Evolutionary conservation across 257 asterid genomes (phyloP).

Genomic region (Jaltomata sinuosa): DNA sequence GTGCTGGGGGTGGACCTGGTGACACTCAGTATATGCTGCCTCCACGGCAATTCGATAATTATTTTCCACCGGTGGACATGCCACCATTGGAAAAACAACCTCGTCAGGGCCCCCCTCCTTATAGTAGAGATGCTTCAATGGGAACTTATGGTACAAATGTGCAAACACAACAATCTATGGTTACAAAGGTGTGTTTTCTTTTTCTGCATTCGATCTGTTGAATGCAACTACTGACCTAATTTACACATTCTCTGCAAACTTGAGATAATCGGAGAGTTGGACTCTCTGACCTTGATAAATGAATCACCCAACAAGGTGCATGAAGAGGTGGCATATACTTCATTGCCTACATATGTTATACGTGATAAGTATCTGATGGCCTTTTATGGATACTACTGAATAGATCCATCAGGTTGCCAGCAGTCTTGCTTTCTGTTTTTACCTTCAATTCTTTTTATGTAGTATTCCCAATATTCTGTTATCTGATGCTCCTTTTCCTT

Average conservation of each 20-base stretch:
- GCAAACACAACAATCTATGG: conserved; percentile 42
- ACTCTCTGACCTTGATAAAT: background rate
- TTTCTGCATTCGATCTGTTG: background rate
- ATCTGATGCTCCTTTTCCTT: background rate
- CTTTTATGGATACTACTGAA: background rate
- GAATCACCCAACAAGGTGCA: background rate
- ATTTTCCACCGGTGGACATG: conserved; percentile 6
- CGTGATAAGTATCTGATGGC: background rate
- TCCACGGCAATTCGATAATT: conserved; percentile 3
- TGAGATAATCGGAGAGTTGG: background rate
- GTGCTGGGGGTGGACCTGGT: conserved; percentile 11
- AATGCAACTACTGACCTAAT: background rate
- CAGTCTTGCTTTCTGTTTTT: background rate
- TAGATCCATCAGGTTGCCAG: background rate
- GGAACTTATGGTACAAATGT: conserved; percentile 1
- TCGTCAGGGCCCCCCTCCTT: background rate
- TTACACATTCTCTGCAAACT: background rate
- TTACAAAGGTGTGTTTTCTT: conserved; percentile 49
- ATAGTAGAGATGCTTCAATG: conserved; percentile 10
- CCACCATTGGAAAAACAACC: conserved; percentile 9
- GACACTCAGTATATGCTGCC: conserved; percentile 6
- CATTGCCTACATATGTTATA: background rate
- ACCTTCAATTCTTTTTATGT: background rate
- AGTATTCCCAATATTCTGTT: background rate
- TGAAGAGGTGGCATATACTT: background rate